These are phyloP conservation scores for Hymenoscyphus fructigenus DNA, from an alignment of 2,329 filamentous ascomycete species.

Conservation along the genomic window DNA sequence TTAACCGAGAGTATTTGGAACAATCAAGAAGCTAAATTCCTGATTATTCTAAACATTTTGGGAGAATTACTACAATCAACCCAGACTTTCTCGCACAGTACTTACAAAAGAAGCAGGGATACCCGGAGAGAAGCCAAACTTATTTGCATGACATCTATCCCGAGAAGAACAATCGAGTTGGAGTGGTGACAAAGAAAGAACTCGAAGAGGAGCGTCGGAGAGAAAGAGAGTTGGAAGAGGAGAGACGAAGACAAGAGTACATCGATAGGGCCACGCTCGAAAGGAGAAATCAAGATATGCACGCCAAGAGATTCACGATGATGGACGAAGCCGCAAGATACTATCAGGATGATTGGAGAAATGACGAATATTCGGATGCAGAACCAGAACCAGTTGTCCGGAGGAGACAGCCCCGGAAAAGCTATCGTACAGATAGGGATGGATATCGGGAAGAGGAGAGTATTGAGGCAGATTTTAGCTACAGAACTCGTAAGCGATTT, in stretches of 20 bases:
- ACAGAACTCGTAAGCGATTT: slow-evolving; percentile 7
- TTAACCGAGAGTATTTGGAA: background rate
- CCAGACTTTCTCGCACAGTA: background rate
- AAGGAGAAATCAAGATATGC: background rate
- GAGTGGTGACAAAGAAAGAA: slow-evolving; percentile 18
- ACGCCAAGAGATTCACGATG: background rate
- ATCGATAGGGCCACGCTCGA: slow-evolving; percentile 7
- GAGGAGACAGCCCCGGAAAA: background rate
- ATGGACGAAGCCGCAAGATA: background rate
- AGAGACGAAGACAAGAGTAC: slow-evolving; percentile 19
- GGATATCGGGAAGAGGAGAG: slow-evolving; percentile 6
- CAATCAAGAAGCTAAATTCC: background rate
- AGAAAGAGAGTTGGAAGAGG: background rate
- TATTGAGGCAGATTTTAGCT: slow-evolving; percentile 14
- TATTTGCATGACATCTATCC: slow-evolving; percentile 14
- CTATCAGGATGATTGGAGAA: slow-evolving; percentile 25
- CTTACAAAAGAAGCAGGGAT: background rate
- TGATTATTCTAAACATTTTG: background rate
- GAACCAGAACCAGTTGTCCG: background rate
- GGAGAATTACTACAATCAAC: background rate
- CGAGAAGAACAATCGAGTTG: slow-evolving; percentile 9
- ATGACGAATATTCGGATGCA: background rate
- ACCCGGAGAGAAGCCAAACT: background rate
- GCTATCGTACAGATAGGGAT: slow-evolving; percentile 11
- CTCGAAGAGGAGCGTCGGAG: slow-evolving; percentile 10